phyloP scores from a whole-genome alignment of 1,284 basidiomycete genomes.

The Exobasidium cylindrosporum region DNA sequence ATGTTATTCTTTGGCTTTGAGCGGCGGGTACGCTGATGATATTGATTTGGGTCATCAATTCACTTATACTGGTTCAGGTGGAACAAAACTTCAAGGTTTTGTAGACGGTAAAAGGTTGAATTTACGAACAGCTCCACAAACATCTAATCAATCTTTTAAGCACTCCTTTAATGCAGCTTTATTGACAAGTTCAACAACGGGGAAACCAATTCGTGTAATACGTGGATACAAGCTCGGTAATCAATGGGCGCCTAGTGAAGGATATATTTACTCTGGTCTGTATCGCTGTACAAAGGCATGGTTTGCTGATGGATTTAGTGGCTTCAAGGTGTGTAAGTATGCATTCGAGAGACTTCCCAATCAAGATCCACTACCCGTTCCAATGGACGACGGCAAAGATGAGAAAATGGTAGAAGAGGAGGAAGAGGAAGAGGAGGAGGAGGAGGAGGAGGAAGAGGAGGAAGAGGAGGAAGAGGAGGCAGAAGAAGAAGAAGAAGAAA shows the following conservation, averaged over 20 bases:
- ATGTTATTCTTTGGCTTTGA: constrained; percentile 74
- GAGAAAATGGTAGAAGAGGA: constrained; percentile 7
- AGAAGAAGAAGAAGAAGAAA: not conserved
- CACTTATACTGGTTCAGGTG: constrained; percentile 65
- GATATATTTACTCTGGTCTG: constrained; percentile 80
- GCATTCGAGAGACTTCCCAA: constrained; percentile 16
- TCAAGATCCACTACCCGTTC: constrained; percentile 24
- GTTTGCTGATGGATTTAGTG: constrained; percentile 25
- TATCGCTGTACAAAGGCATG: constrained; percentile 64
- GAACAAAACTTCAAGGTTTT: constrained; percentile 73
- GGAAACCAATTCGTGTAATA: constrained; percentile 75
- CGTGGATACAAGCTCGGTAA: constrained; percentile 74
- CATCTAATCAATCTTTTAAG: constrained; percentile 69
- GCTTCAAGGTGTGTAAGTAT: constrained; percentile 30
- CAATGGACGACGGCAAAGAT: constrained; percentile 12
- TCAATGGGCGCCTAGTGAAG: constrained; percentile 28
- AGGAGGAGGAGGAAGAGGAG: constrained; percentile 16
- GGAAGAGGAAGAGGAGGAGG: not conserved
- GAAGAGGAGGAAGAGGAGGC: not conserved
- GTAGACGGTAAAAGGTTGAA: constrained; percentile 67
- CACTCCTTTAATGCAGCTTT: constrained; percentile 68
- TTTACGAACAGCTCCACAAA: constrained; percentile 79
- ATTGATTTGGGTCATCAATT: constrained; percentile 75
- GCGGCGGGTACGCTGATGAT: constrained; percentile 76
- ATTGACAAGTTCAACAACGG: constrained; percentile 66